phyloP scores from a whole-genome alignment of 176 grass and related monocot species.

The Saccharum officinarum region DNA sequence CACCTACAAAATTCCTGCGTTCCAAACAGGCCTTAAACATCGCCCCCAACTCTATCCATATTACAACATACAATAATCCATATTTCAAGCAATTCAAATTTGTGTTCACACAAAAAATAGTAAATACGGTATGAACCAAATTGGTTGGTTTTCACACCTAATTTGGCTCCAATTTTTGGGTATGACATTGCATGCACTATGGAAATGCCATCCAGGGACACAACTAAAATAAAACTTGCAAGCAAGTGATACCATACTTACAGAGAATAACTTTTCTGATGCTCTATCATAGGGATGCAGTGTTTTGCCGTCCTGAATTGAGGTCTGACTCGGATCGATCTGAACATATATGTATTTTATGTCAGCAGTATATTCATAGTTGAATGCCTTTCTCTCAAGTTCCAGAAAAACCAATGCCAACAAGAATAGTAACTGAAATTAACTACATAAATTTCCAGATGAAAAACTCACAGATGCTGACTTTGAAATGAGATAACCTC shows the following conservation, averaged over 20 bases:
- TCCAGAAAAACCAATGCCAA: conserved; percentile 17
- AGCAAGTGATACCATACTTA: conserved; percentile 53
- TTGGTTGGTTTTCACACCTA: neutral
- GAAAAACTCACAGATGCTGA: conserved; percentile 62
- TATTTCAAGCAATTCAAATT: conserved; percentile 5
- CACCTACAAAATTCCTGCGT: neutral
- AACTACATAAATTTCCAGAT: conserved; percentile 28
- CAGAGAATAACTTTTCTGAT: conserved; percentile 86
- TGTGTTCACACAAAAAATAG: neutral
- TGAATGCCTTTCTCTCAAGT: conserved; percentile 23
- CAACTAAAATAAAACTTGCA: conserved; percentile 23
- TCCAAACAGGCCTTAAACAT: neutral
- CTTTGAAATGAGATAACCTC: conserved; percentile 86
- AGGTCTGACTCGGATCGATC: conserved; percentile 58
- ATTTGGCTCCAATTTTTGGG: conserved; percentile 9
- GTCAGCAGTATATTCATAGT: conserved; percentile 16
- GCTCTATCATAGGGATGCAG: conserved; percentile 96
- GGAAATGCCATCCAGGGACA: neutral
- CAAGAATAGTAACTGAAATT: conserved; percentile 5
- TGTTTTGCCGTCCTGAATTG: conserved; percentile 67
- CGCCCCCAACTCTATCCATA: neutral
- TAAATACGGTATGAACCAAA: neutral
- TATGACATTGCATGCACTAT: neutral
- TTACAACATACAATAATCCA: neutral
- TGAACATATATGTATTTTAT: conserved; percentile 45